Percentiles rank a stretch among this genome's conserved stretches.
phyloP scores from a whole-genome alignment of 1,139 yeast genomes.

The Hemisphaericaspora subhashii region DNA sequence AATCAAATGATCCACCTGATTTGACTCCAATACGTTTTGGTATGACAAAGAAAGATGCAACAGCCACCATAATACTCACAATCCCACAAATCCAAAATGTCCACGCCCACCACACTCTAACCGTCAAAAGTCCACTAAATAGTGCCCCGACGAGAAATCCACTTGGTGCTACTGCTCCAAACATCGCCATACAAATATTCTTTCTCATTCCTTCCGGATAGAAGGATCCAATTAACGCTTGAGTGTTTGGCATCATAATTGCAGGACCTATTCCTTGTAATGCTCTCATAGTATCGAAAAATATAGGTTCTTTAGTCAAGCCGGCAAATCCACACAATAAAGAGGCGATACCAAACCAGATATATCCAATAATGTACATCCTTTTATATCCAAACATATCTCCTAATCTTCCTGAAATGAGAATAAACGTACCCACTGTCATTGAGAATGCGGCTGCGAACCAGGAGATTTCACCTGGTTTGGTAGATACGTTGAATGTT shows the following conservation, averaged over 20 bases:
- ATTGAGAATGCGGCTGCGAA: slow-evolving; percentile 58
- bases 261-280: slow-evolving; percentile 65
- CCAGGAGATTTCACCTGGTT: slow-evolving; percentile 55
- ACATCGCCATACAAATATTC: slow-evolving; percentile 44
- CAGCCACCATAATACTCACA: slow-evolving; percentile 27
- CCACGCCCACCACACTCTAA: slow-evolving; percentile 58
- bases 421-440: slow-evolving; percentile 62
- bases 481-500: slow-evolving; percentile 33
- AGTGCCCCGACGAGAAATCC: slow-evolving; percentile 56
- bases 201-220: slow-evolving; percentile 47
- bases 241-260: slow-evolving; percentile 54
- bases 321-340: slow-evolving; percentile 51
- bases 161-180: slow-evolving; percentile 60
- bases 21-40: slow-evolving; percentile 37
- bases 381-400: slow-evolving; percentile 60
- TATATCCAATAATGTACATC: slow-evolving; percentile 47
- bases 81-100: slow-evolving; percentile 49
- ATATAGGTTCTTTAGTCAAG: slow-evolving; percentile 39
- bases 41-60: slow-evolving; percentile 36
- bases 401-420: slow-evolving; percentile 63
- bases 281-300: slow-evolving; percentile 54
- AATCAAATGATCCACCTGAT: slow-evolving; percentile 40
- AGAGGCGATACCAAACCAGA: slow-evolving; percentile 50
- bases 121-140: slow-evolving; percentile 45
- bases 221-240: slow-evolving; percentile 54